Evolutionary conservation across 1,284 basidiomycete genomes (phyloP), one percentile per base, ranked within the genome.

Genomic region (Porodaedalea pini): DNA sequence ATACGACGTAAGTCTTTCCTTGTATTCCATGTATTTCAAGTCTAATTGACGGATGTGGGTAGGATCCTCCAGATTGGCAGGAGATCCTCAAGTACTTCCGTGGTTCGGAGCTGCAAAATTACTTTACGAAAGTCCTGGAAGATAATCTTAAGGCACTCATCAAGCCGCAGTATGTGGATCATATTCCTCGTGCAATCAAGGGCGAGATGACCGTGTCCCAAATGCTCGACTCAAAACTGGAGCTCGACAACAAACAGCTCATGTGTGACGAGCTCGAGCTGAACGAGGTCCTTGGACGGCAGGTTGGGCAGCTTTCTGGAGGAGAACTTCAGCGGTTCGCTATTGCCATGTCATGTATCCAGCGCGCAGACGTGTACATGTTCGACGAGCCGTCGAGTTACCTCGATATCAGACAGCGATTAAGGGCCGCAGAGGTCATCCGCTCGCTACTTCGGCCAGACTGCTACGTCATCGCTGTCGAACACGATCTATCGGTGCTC

Each of bases 101-200:
- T 65, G 95, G 95, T 40, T 97, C 94, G 2, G 94, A 98, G 72
- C 80, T 98, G 31, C 95, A 98, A 71, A 98, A 98, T 71, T 98
- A 98, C 77, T 98, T 98, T 73, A 98, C 94, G 52, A 97, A 97
- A 73, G 91, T 98, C n/a, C 80, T 98, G 23, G 95, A 98, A 73
- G 95, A 98, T 71, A 94, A 98, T 69, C 78, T 98, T 67, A 97
- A 97, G 76, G 94, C 95, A 1, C 82, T 98, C 61, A 98, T 98
- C 73, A 98, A 98, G 74, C 95, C 95, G 1, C 95, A 98, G 82
- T 98, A 98, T 69, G 95, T 98, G 64, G 95, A 98, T 71, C 94
- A 98, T 71, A 98, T 98, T 67, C 95, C 95, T 5, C 84, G 89
- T 56, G 92, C 92, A 43, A 92, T 98, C 79, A 98, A 98, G 75